Evolutionary conservation across 306 rosid species (phyloP).

Genomic region (Rosa rugosa): DNA sequence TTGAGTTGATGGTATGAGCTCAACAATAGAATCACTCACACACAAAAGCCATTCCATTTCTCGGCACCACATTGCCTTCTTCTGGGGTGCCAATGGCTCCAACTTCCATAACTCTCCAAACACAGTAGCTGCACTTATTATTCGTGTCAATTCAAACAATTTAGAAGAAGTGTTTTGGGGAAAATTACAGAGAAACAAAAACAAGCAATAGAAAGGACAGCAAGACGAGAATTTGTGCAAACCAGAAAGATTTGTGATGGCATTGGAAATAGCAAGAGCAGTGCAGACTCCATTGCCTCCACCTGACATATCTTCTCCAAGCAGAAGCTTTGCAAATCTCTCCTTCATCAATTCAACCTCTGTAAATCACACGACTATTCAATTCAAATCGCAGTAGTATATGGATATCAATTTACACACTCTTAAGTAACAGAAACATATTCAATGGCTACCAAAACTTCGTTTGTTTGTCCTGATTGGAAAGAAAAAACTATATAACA

Average conservation of each 20-base stretch:
- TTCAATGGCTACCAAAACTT: neutral
- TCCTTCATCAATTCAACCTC: constrained; percentile 51
- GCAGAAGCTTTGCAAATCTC: constrained; percentile 50
- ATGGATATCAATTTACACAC: neutral
- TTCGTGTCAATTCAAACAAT: neutral
- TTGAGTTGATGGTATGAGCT: constrained; percentile 47
- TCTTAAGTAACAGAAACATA: neutral
- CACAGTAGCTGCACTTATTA: constrained; percentile 30
- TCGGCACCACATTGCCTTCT: constrained; percentile 43
- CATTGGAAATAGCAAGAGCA: constrained; percentile 50
- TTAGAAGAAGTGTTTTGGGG: neutral
- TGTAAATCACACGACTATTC: neutral
- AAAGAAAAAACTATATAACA: neutral
- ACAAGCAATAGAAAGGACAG: neutral
- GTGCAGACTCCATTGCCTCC: constrained; percentile 51
- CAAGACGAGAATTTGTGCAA: neutral
- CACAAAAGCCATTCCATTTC: constrained; percentile 53
- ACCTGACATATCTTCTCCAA: constrained; percentile 58
- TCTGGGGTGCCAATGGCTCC: constrained; percentile 42
- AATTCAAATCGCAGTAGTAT: neutral
- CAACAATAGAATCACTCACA: constrained; percentile 49
- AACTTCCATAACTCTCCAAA: constrained; percentile 52
- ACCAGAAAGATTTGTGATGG: constrained; percentile 53
- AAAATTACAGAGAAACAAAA: neutral
- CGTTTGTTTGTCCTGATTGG: neutral